Base-by-base conservation (phyloP, 1,139 yeast genomes). In the Candida neerlandica region DNA sequence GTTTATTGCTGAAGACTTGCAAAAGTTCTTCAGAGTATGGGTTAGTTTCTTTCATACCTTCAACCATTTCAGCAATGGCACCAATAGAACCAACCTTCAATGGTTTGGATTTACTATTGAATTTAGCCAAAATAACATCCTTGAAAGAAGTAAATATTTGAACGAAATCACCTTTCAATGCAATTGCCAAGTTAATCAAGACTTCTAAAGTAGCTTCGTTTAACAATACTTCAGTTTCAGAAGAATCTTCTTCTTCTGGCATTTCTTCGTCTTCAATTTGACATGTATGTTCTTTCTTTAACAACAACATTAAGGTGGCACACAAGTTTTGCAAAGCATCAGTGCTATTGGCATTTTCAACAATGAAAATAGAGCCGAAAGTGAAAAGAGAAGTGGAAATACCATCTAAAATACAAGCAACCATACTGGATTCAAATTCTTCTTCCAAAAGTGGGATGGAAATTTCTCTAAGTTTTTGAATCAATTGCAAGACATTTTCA, bases 51-150 rank as follows among this genome's bases (percentile, higher is more conserved):
- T 86, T 85, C 77, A 94, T 75, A 51, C 95, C 95, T 51, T 81
- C 81, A 48, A 89, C 82, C 56, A 94, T 84, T 69, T 92, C 99
- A 41, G 98, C 97, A 56, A 91, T 76, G 41, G 95, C 89, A 56
- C 98, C 98, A 58, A 90, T 82, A 43, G 95, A 86, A 47, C 89
- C 80, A 42, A 89, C 88, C 67, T 97, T 84, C 77, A 89, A 94
- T 53, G 67, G 69, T 70, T 84, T 85, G 48, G 86, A 82, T 66
- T 85, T 83, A 53, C 88, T 80, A 50, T 78, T 73, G 54, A 84
- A 81, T 66, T 86, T 82, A 48, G 81, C 67, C 55, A 81, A 70
- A 51, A 94, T 76, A 44, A 82, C 70, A 51, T 84, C 85, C 66
- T 89, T 86, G 78, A 90, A 88, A 23, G 88, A 78, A 38, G 77